Base-by-base conservation (phyloP, 768 basidiomycete genomes). In the Dioszegia hungarica region DNA sequence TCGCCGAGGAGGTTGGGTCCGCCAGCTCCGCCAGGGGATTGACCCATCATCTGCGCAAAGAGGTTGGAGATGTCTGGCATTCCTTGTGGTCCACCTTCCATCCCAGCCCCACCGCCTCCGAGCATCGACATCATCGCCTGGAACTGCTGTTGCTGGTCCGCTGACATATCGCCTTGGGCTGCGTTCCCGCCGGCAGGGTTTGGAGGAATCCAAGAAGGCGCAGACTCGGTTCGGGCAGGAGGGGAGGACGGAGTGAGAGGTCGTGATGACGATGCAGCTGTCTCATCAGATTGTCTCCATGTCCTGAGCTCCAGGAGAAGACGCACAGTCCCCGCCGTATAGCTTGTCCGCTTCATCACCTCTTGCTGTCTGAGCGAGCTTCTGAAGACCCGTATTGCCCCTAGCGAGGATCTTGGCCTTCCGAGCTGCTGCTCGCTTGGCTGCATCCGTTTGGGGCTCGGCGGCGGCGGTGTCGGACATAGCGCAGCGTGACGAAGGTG, bases 361-460 rank as follows among this genome's bases (percentile, higher is more conserved):
- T 56, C 74, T 54, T 9, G 74, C 74, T 2, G 74, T 73, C 25
- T 67, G 71, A 40, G 74, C 74, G 2, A 75, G 57, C 47, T 74
- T 74, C 3, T 64, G 61, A 10, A 74, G 54, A 20, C 74, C 74
- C 0, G 67, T 57, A 52, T 67, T 68, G 17, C 74, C 74, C 39
- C 74, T 53, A 1, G 74, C 74, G 17, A 74, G 63, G 62, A 75
- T 75, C 55, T 74, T 75, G 9, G 74, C 74, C 27, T 67, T 66
- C 15, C 74, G 55, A 40, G 74, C 74, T 31, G 69, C 72, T 34
- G 72, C 74, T 50, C 72, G 56, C 10, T 56, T 52, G 14, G 67
- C 63, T 31, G 74, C 74, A 41, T 75, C 74, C 19, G 66, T 60
- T 44, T 64, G 62, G 36, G 49, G 49, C 36, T 51, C 49, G 3